A percentile compares a stretch with the other conserved stretches of the same genome.
Evolutionary conservation across 73 alveolate genomes (phyloP).

Genomic region (Paraurostyla sp.): DNA sequence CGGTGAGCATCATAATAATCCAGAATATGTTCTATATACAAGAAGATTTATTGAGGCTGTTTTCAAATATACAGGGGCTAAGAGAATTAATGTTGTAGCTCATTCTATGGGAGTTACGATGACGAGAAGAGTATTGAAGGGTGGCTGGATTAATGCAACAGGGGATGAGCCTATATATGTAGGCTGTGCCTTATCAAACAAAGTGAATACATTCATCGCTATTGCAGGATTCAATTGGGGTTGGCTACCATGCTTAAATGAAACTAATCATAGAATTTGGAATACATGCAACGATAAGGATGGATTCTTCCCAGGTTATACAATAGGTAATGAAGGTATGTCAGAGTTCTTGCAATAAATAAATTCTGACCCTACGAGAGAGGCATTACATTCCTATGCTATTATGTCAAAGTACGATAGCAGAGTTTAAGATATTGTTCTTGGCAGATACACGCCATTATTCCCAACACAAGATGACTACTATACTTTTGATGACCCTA

Average conservation of each 20-base stretch:
- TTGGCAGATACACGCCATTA: constrained; percentile 47
- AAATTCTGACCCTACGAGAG: constrained; percentile 25
- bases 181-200: constrained; percentile 53
- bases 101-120: constrained; percentile 73
- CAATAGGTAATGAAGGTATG: background rate
- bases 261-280: no score
- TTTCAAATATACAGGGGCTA: constrained; percentile 60
- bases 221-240: constrained; percentile 66
- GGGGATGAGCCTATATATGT: constrained; percentile 40
- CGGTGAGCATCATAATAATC: constrained; percentile 9
- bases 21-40: constrained; percentile 37
- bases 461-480: background rate
- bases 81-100: constrained; percentile 41
- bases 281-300: constrained; percentile 58
- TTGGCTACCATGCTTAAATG: background rate
- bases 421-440: constrained; percentile 39
- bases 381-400: constrained; percentile 34
- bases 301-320: constrained; percentile 67
- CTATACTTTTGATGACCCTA: background rate
- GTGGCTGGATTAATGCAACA: constrained; percentile 65
- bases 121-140: constrained; percentile 51
- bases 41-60: constrained; percentile 64
- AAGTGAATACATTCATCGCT: constrained; percentile 63
- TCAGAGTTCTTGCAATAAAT: background rate
- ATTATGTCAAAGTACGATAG: constrained; percentile 54